Conservation (phyloP, 257 asterid species). For the Plantago ovata region DNA sequence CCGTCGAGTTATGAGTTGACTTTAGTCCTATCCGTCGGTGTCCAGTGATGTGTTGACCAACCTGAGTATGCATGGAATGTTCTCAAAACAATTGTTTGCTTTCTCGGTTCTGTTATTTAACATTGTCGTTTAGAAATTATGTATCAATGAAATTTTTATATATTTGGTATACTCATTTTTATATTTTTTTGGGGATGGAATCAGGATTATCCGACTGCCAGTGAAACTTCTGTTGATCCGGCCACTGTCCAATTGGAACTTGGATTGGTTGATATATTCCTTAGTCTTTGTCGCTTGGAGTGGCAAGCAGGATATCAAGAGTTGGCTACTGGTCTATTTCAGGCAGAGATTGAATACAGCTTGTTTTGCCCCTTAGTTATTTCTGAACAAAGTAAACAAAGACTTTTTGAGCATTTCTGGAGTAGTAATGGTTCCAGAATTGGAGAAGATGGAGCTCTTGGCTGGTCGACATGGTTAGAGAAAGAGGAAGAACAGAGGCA, state of each 20-base stretch:
- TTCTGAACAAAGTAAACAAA: conserved; percentile 80
- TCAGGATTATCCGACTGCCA: conserved; percentile 58
- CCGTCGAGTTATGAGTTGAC: background rate
- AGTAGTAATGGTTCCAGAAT: conserved; percentile 83
- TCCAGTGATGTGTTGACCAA: too few species aligned
- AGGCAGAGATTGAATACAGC: conserved; percentile 85
- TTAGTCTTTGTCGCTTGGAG: conserved; percentile 85
- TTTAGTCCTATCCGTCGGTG: too few species aligned
- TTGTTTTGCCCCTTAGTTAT: conserved; percentile 80
- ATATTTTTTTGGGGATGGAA: conserved; percentile 23
- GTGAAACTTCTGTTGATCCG: conserved; percentile 43
- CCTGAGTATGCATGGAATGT: too few species aligned
- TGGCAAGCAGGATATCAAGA: conserved; percentile 97
- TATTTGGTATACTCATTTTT: conserved; percentile 19
- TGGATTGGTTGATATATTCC: conserved; percentile 72
- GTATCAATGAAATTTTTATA: conserved; percentile 20
- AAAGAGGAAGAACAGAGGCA: conserved; percentile 94
- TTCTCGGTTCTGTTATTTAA: too few species aligned
- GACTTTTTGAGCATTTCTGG: conserved; percentile 95
- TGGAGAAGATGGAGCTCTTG: conserved; percentile 95
- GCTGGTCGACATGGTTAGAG: conserved; percentile 93
- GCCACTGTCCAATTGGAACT: conserved; percentile 56
- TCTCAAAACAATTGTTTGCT: too few species aligned
- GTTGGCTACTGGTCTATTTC: conserved; percentile 91
- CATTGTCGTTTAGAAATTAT: conserved; percentile 7